Percentiles rank a stretch among this genome's conserved stretches.
Evolutionary conservation across 73 alveolate genomes (phyloP).

Genomic region (Paramecium tetraurelia): DNA sequence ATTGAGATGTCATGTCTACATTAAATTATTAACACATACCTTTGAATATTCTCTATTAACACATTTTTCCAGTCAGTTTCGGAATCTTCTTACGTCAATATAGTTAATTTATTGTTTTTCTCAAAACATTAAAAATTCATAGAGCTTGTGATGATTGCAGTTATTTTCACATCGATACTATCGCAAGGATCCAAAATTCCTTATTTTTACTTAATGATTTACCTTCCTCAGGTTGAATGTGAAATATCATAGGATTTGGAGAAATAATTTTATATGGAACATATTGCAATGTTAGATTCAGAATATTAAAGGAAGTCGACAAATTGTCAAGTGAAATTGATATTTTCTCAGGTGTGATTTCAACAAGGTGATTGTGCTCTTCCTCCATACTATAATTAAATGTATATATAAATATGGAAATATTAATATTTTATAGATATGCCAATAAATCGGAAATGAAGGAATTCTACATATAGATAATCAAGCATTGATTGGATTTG

Average conservation of each 20-base stretch:
- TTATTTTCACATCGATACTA: not conserved
- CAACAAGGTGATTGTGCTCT: slow-evolving; percentile 4
- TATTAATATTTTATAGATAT: no score
- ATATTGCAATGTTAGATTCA: not conserved
- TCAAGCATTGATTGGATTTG: not conserved
- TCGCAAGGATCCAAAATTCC: slow-evolving; percentile 38
- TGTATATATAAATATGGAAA: not conserved
- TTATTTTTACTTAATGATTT: not conserved
- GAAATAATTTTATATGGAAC: slow-evolving; percentile 23
- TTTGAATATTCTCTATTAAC: not conserved
- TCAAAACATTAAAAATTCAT: slow-evolving; percentile 2
- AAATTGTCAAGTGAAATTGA: not conserved
- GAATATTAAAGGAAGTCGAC: not conserved
- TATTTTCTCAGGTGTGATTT: not conserved
- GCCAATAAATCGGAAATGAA: not conserved
- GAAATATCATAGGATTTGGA: slow-evolving; percentile 38
- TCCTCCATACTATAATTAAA: not conserved
- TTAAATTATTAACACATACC: not conserved
- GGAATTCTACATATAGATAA: not conserved
- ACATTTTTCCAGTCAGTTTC: not conserved
- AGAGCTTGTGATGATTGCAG: not conserved
- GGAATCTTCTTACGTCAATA: not conserved
- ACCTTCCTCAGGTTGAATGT: not conserved
- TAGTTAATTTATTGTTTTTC: not conserved
- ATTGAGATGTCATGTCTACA: not conserved